Evolutionary conservation across 1,139 yeast genomes (phyloP), one percentile per base, ranked within the genome.

Genomic region (Geotrichum carabidarum): DNA sequence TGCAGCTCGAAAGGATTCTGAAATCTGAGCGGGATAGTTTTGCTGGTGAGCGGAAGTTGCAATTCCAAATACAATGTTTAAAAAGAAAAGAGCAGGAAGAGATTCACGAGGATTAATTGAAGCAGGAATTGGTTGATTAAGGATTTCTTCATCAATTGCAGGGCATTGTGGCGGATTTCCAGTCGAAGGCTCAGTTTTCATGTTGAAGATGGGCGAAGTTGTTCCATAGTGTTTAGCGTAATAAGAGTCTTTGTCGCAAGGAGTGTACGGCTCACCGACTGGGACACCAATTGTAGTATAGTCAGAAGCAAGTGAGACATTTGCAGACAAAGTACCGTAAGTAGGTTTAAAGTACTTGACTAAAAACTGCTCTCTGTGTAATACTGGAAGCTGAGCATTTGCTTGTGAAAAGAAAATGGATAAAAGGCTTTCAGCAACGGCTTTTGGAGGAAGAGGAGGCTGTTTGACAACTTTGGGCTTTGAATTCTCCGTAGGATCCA

Each of bases 311-410:
- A 87, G 72, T 1, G 83, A 76, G 0, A 81, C 72, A 44, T 72
- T 72, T 1, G 74, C 66, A 34, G 87, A 82, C 55, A 86, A 73
- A 6, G 74, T 68, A 1, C 96, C 96, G 65, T 89, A 89, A 1
- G 88, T 75, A 0, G 96, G 96, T 58, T 81, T 79, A 65, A 86
- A 90, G 65, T 82, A 83, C 44, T 75, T 74, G 50, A 72, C 72
- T 45, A 89, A 67, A 64, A 89, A 89, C 59, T 79, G 81, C 63
- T 88, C 95, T 42, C 96, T 77, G 66, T 90, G 96, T 51, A 90
- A 69, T 4, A 89, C 76, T 0, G 96, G 96, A 41, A 86, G 66
- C 67, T 88, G 96, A 3, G 95, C 74, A 65, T 89, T 89, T 15
- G 91, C 80, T 62, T 86, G 91, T 27, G 87, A 80, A 65, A 90